Percentiles rank a stretch among this genome's conserved stretches.
phyloP scores from a whole-genome alignment of 2,329 filamentous ascomycete species.

The Verticillium dahliae region DNA sequence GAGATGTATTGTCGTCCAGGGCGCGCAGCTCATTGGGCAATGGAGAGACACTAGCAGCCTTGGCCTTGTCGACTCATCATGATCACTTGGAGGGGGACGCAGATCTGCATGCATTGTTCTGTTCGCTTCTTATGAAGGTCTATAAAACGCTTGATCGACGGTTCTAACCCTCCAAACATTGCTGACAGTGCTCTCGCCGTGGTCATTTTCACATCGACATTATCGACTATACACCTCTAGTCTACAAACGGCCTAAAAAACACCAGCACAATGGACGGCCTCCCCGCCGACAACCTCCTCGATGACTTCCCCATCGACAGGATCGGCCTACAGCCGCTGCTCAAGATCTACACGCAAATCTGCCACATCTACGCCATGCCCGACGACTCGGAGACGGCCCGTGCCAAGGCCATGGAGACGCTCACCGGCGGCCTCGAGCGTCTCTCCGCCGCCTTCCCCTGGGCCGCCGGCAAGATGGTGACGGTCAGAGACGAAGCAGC shows the following conservation, averaged over 20 bases:
- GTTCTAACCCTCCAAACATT: too few relatives aligned
- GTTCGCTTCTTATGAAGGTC: background rate
- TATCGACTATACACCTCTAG: background rate
- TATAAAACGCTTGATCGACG: too few relatives aligned
- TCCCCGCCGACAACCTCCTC: background rate
- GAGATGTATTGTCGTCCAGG: background rate
- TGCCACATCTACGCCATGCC: conserved; percentile 28
- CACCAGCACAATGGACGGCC: background rate
- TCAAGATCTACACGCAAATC: conserved; percentile 40
- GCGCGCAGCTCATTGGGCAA: background rate
- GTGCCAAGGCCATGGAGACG: conserved; percentile 18
- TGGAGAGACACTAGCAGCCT: background rate
- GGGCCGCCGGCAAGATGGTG: conserved; percentile 38
- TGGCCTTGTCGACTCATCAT: conserved; percentile 1
- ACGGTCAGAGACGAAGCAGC: conserved; percentile 19
- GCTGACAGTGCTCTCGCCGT: too few relatives aligned
- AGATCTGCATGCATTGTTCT: too few relatives aligned
- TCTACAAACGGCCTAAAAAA: background rate
- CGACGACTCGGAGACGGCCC: conserved; percentile 10
- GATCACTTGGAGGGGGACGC: background rate
- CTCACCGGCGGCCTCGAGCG: conserved; percentile 30
- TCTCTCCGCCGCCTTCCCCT: conserved; percentile 34
- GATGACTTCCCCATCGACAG: conserved; percentile 27
- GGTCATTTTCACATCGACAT: too few relatives aligned
- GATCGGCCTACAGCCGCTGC: conserved; percentile 31